Evolutionary conservation across 192 early-diverging fungal genomes (phyloP), one percentile per base, ranked within the genome.

Genomic region (Coemansia reversa): DNA sequence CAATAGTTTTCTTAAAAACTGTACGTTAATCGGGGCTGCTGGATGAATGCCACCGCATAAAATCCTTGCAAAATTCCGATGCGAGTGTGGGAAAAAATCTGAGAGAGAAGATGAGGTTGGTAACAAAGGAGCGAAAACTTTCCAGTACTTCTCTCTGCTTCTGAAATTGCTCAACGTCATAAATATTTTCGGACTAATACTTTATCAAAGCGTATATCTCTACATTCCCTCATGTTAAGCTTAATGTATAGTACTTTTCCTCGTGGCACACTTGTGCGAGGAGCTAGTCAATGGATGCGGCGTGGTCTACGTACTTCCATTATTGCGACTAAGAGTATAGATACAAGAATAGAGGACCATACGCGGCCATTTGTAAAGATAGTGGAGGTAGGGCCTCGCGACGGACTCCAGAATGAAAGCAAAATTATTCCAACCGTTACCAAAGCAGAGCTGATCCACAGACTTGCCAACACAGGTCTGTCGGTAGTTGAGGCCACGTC

Each of bases 391-490:
- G 91, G 92, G 0, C 94, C 96, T 7, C 86, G 96, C 23, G 96
- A 98, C 74, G 96, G 96, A 39, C 84, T 98, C 20, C 96, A 98
- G 76, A 98, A 98, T 66, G 96, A 98, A 77, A 91, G 91, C 72
- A 81, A 83, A 5, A 58, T 92, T 20, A 84, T 98, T 42, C 88
- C 93, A 14, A 87, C 93, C 5, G 84, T 84, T 30, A 85, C 85
- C 57, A 98, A 98, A 63, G 86, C 96, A 35, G 79, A 86, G n/a
- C 83, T 98, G 58, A 94, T 98, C 73, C 87, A 94, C 68, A 75
- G 78, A 24, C 86, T 98, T 7, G 76, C 91, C 6, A 84, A 89
- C 39, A 83, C 91, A 7, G 94, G 94, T 7, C 82, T 98, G 28
- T 75, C 84, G 0, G 90, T 91, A 1, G 85, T 98, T 27, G 96